phyloP scores from a whole-genome alignment of 108 stramenopile species.

The Stephanodiscus triporus region DNA sequence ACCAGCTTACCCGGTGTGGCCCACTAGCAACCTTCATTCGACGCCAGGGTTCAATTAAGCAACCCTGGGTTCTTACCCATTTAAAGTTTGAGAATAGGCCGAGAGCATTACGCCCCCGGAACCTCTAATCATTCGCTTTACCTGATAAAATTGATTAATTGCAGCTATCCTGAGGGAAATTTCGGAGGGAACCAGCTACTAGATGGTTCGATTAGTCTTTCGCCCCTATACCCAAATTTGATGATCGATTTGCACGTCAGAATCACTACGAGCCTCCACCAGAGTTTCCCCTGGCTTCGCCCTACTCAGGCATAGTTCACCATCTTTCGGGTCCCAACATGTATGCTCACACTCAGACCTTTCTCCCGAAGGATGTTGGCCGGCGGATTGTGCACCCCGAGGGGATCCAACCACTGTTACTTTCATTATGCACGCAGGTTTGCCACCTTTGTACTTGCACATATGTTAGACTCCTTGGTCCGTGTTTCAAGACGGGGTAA shows the following conservation, averaged over 20 bases:
- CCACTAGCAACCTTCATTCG: conserved; percentile 94
- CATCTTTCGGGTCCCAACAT: conserved; percentile 96
- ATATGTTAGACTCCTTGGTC: conserved; percentile 96
- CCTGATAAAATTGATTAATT: conserved; percentile 93
- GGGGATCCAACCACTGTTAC: conserved; percentile 80
- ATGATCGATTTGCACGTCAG: conserved; percentile 96
- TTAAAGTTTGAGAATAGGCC: conserved; percentile 98
- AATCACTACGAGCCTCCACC: conserved; percentile 95
- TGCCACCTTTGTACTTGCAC: conserved; percentile 92
- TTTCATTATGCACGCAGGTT: conserved; percentile 91
- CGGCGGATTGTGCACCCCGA: conserved; percentile 86
- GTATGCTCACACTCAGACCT: conserved; percentile 93
- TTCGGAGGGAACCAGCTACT: conserved; percentile 97
- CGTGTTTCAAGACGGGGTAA: conserved; percentile 97
- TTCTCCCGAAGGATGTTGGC: conserved; percentile 84
- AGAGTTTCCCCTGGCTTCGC: conserved; percentile 96
- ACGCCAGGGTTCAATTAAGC: conserved; percentile 92
- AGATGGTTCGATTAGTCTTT: conserved; percentile 98
- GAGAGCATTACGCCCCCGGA: conserved; percentile 88
- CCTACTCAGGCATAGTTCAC: conserved; percentile 98
- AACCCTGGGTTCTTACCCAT: conserved; percentile 94
- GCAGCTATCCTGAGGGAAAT: conserved; percentile 97
- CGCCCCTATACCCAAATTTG: conserved; percentile 97
- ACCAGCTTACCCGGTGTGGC: conserved; percentile 96
- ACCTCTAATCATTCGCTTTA: conserved; percentile 99